A percentile compares a stretch with the other conserved stretches of the same genome.
These are phyloP conservation scores for Hirsutella thompsonii DNA, from an alignment of 2,329 filamentous ascomycete genomes.

Conservation along the genomic window DNA sequence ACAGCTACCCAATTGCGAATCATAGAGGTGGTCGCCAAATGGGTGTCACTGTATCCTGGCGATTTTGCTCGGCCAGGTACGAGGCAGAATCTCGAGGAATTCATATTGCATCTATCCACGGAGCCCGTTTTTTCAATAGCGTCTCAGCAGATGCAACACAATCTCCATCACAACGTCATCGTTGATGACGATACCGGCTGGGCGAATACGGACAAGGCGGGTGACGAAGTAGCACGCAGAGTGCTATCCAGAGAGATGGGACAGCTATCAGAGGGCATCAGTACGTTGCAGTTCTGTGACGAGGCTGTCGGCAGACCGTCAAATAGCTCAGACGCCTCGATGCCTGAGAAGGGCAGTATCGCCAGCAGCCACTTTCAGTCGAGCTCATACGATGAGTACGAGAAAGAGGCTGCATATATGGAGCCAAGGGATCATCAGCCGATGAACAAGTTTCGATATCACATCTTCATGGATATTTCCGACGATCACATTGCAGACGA, in stretches of 20 bases:
- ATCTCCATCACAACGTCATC: conserved; percentile 56
- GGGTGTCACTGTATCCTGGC: conserved; percentile 81
- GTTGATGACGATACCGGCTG: conserved; percentile 90
- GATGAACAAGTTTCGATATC: conserved; percentile 78
- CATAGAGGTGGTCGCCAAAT: conserved; percentile 73
- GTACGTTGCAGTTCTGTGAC: conserved; percentile 34
- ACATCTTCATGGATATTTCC: conserved; percentile 74
- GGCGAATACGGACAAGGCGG: conserved; percentile 63
- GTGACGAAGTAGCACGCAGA: conserved; percentile 20
- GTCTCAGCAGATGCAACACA: conserved; percentile 71
- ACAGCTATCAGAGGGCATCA: conserved; percentile 27
- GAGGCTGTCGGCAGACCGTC: conserved; percentile 30
- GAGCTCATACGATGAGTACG: conserved; percentile 64
- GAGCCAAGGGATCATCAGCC: conserved; percentile 56
- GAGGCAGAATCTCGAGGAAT: conserved; percentile 57
- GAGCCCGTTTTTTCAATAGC: conserved; percentile 76
- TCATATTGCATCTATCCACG: conserved; percentile 60
- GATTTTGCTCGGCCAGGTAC: conserved; percentile 78
- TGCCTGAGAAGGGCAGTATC: conserved; percentile 24
- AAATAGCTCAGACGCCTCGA: conserved; percentile 30
- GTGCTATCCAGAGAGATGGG: conserved; percentile 25
- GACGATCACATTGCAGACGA: conserved; percentile 83
- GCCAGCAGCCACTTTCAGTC: conserved; percentile 39
- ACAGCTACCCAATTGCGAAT: conserved; percentile 74
- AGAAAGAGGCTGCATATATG: conserved; percentile 61